Evolutionary conservation across 169 alveolate species (phyloP).

Genomic region (Cyclospora cayetanensis): DNA sequence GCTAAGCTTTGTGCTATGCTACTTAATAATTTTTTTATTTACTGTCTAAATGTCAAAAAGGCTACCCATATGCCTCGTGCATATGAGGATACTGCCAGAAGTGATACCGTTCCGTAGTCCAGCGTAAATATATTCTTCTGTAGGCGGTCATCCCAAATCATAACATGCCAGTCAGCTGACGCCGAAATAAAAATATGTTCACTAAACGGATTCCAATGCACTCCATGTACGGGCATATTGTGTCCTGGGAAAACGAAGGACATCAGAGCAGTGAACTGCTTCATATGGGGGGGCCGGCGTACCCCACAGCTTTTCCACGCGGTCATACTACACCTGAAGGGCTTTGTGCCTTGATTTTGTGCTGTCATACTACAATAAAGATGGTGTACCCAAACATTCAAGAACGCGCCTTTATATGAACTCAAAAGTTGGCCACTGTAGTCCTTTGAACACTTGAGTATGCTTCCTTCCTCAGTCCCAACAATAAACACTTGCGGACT

Average conservation of each 20-base stretch:
- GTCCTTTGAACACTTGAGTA: slow-evolving; percentile 93
- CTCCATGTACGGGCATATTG: slow-evolving; percentile 92
- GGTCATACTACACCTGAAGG: neutral
- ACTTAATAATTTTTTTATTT: neutral
- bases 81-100: too few species aligned
- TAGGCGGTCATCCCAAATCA: slow-evolving; percentile 92
- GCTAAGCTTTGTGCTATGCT: neutral
- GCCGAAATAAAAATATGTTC: slow-evolving; percentile 92
- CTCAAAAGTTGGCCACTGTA: slow-evolving; percentile 92
- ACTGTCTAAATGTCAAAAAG: neutral
- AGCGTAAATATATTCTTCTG: slow-evolving; percentile 88
- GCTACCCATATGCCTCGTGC: neutral
- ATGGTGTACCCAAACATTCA: neutral
- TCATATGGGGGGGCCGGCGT: neutral
- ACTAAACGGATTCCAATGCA: slow-evolving; percentile 94
- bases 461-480: slow-evolving; percentile 96
- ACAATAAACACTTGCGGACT: slow-evolving; percentile 88
- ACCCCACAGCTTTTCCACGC: neutral
- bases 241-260: slow-evolving; percentile 77
- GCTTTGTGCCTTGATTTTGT: neutral
- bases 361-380: neutral
- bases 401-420: slow-evolving; percentile 88
- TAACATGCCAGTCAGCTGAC: slow-evolving; percentile 96
- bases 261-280: neutral
- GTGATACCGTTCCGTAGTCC: slow-evolving; percentile 84